phyloP scores from a whole-genome alignment of 2,329 filamentous ascomycete genomes.

The Aspergillus versicolor region DNA sequence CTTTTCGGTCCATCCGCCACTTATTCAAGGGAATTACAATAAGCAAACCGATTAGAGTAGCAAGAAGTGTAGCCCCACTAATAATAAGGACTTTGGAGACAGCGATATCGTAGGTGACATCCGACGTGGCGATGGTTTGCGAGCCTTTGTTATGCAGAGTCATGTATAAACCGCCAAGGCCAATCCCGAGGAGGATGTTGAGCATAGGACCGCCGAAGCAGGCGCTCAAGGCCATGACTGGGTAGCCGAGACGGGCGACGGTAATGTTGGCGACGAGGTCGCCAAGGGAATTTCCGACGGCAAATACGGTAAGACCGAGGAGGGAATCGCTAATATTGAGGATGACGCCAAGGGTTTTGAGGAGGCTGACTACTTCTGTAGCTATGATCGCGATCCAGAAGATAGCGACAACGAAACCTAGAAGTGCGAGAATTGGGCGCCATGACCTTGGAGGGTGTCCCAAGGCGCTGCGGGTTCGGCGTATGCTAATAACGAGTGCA shows the following conservation, averaged over 20 bases:
- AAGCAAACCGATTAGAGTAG: slow-evolving; percentile 76
- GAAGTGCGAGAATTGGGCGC: slow-evolving; percentile 76
- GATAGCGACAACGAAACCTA: slow-evolving; percentile 88
- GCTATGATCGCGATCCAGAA: slow-evolving; percentile 97
- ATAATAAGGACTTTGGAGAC: slow-evolving; percentile 84
- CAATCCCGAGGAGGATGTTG: slow-evolving; percentile 92
- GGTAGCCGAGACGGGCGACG: slow-evolving; percentile 87
- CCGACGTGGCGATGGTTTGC: slow-evolving; percentile 12
- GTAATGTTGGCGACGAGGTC: slow-evolving; percentile 95
- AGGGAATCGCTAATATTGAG: slow-evolving; percentile 92
- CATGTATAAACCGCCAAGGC: slow-evolving; percentile 87
- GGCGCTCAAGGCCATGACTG: slow-evolving; percentile 91
- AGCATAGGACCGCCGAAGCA: slow-evolving; percentile 99
- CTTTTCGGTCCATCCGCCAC: slow-evolving; percentile 79
- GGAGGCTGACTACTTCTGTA: slow-evolving; percentile 88
- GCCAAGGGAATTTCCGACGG: slow-evolving; percentile 90
- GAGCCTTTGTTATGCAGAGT: slow-evolving; percentile 57
- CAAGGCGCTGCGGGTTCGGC: slow-evolving; percentile 43
- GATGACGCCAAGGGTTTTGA: slow-evolving; percentile 91
- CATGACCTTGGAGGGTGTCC: slow-evolving; percentile 63
- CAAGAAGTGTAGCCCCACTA: slow-evolving; percentile 76
- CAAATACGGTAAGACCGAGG: slow-evolving; percentile 91
- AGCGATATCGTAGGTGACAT: slow-evolving; percentile 72
- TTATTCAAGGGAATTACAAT: slow-evolving; percentile 79
- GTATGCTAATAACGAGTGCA: slow-evolving; percentile 66